A percentile compares a stretch with the other conserved stretches of the same genome.
These are phyloP conservation scores for Botryotinia convoluta DNA, from an alignment of 2,329 filamentous ascomycete species.

Conservation along the genomic window DNA sequence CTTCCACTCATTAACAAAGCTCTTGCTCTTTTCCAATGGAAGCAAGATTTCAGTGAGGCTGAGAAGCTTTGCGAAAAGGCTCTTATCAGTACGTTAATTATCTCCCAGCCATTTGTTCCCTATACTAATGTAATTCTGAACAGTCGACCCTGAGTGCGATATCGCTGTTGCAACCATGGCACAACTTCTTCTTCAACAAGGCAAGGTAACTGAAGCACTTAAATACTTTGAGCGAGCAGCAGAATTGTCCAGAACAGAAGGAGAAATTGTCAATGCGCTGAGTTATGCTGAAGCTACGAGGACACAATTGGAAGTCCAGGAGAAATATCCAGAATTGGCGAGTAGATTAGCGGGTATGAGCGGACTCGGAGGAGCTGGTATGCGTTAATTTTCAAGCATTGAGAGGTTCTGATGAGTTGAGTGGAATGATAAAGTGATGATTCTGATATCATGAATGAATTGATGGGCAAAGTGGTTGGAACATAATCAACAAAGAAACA, in stretches of 20 bases:
- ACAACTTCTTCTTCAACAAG: conserved; percentile 93
- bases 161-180: conserved; percentile 99
- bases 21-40: conserved; percentile 95
- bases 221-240: conserved; percentile 97
- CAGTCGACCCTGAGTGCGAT: conserved; percentile 97
- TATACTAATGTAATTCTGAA: conserved; percentile 20
- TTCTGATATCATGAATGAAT: background rate
- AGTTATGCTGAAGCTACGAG: conserved; percentile 96
- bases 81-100: conserved; percentile 72
- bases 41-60: conserved; percentile 90
- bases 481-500: background rate
- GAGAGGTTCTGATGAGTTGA: background rate
- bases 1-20: conserved; percentile 98
- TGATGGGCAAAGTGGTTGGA: background rate
- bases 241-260: conserved; percentile 89
- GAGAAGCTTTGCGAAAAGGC: conserved; percentile 97
- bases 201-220: conserved; percentile 91
- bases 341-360: conserved; percentile 65
- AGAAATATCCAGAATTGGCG: conserved; percentile 79
- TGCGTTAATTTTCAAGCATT: conserved; percentile 30
- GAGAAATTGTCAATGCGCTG: conserved; percentile 92
- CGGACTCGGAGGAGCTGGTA: conserved; percentile 32
- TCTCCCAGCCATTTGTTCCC: background rate
- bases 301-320: conserved; percentile 89
- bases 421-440: background rate